A percentile compares a stretch with the other conserved stretches of the same genome.
Evolutionary conservation across 2,329 filamentous ascomycete genomes (phyloP).

Genomic region (Penicillium sp.): DNA sequence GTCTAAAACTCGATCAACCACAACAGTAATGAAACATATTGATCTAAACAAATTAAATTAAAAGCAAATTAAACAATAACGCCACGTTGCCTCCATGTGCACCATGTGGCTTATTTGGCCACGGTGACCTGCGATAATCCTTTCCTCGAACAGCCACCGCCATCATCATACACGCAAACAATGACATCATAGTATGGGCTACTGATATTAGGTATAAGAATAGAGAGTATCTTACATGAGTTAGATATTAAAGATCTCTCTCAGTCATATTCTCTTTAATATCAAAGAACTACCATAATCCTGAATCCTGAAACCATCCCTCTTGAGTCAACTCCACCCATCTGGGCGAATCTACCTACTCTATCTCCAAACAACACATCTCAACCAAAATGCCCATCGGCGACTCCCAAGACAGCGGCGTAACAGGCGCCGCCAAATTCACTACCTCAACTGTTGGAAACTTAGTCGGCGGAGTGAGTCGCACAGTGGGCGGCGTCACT

Average conservation of each 20-base stretch:
- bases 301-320: too few species aligned
- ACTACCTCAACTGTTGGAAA: conserved; percentile 59
- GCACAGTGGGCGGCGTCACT: conserved; percentile 55
- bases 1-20: neutral
- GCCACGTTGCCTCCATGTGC: neutral
- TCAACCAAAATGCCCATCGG: conserved; percentile 16
- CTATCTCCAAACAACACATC: neutral
- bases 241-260: neutral
- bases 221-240: neutral
- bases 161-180: conserved; percentile 14
- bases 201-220: neutral
- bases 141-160: conserved; percentile 10
- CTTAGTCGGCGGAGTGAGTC: conserved; percentile 55
- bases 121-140: neutral
- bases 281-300: neutral
- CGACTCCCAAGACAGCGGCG: conserved; percentile 39
- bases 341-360: neutral
- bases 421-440: conserved; percentile 55
- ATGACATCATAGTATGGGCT: conserved; percentile 16
- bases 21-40: neutral
- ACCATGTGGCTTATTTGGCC: neutral
- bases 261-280: neutral
- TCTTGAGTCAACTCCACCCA: neutral
- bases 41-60: neutral
- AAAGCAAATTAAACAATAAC: neutral